These are phyloP conservation scores for Chlorella sp. DNA, from an alignment of 139 green algal genomes.

Conservation along the genomic window DNA sequence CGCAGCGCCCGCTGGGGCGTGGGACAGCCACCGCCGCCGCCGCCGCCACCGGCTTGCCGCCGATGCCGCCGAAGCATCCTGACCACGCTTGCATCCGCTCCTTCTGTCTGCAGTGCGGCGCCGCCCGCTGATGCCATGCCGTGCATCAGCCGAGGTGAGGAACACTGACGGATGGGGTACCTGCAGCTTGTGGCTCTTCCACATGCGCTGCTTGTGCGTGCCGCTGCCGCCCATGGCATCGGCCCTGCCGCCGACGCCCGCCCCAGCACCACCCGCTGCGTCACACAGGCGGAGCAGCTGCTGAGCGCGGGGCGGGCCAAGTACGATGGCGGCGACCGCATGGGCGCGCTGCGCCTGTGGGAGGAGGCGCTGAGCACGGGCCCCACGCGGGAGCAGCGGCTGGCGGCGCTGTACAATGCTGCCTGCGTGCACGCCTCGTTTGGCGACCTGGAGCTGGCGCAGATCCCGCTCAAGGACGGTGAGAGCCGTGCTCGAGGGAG, in stretches of 20 bases:
- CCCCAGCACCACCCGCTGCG: background rate
- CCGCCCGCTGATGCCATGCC: constrained; percentile 2
- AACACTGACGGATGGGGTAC: background rate
- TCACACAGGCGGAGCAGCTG: constrained; percentile 44
- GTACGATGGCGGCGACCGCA: constrained; percentile 67
- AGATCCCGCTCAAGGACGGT: constrained; percentile 35
- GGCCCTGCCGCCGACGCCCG: background rate
- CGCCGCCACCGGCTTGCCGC: background rate
- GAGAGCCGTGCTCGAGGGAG: background rate
- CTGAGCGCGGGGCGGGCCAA: constrained; percentile 55
- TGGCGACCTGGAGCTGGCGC: constrained; percentile 82
- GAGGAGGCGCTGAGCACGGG: constrained; percentile 64
- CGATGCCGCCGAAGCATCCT: background rate
- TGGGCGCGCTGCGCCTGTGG: constrained; percentile 73
- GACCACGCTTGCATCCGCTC: background rate
- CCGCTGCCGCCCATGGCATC: background rate
- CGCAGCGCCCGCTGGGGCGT: too few species aligned
- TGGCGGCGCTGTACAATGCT: constrained; percentile 64
- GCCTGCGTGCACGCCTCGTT: constrained; percentile 77
- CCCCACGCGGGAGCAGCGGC: constrained; percentile 49
- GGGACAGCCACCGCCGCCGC: too few species aligned
- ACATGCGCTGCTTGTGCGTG: background rate
- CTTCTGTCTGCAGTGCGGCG: background rate
- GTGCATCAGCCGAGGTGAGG: constrained; percentile 27
- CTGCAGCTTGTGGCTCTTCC: background rate